Evolutionary conservation across 1,139 yeast species (phyloP).

Genomic region (Arxiozyma heterogenica): DNA sequence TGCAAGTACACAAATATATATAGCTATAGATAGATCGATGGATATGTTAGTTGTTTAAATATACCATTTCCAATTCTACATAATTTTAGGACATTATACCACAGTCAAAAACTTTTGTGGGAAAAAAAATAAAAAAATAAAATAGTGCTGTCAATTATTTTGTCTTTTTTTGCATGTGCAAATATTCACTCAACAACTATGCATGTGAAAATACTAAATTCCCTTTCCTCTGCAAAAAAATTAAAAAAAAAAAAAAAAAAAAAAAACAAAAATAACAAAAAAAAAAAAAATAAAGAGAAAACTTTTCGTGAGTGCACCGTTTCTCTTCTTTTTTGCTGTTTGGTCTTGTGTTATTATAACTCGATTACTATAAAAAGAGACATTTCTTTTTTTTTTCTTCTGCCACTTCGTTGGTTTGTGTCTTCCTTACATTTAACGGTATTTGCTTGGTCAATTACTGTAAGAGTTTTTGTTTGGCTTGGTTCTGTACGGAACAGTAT

Average conservation of each 20-base stretch:
- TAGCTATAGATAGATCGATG: neutral
- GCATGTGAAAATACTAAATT: neutral
- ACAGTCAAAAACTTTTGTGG: neutral
- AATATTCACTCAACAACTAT: neutral
- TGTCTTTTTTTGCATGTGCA: neutral
- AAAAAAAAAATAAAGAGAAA: too few species aligned
- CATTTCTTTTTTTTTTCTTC: neutral
- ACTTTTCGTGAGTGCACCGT: too few species aligned
- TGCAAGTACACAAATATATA: too few species aligned
- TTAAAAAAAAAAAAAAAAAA: too few species aligned
- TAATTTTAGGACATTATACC: neutral
- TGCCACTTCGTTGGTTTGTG: too few species aligned
- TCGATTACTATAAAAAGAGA: neutral
- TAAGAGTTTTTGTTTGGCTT: too few species aligned
- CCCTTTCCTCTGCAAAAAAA: too few species aligned
- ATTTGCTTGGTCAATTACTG: too few species aligned
- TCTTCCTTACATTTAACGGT: too few species aligned
- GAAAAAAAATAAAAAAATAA: neutral
- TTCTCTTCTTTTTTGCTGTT: neutral
- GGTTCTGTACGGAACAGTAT: too few species aligned
- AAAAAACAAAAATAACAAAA: neutral
- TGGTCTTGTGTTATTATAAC: neutral
- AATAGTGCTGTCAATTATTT: neutral
- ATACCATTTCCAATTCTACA: neutral
- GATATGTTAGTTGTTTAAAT: neutral